Percentiles rank a stretch among this genome's conserved stretches.
These are phyloP conservation scores for Monosporascus sp. DNA, from an alignment of 2,329 filamentous ascomycete species.

Conservation along the genomic window DNA sequence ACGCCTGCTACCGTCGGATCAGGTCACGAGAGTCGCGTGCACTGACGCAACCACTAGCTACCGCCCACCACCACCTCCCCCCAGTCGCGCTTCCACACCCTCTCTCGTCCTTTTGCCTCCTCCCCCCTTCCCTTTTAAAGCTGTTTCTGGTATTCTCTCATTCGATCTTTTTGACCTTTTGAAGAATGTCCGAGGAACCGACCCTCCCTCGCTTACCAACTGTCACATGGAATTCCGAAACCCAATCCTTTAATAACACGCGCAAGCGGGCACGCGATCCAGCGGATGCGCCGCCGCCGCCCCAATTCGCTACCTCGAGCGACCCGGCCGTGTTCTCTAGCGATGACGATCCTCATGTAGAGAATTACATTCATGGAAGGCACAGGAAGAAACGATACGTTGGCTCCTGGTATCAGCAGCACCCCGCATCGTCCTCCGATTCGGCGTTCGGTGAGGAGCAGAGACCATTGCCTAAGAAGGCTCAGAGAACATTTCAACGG, in stretches of 20 bases:
- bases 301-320: conserved; percentile 54
- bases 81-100: neutral
- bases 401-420: conserved; percentile 64
- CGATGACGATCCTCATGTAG: conserved; percentile 62
- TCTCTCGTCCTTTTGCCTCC: conserved; percentile 1
- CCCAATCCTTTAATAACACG: conserved; percentile 25
- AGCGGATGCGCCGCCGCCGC: conserved; percentile 21
- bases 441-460: conserved; percentile 37
- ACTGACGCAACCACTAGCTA: neutral
- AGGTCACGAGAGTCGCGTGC: neutral
- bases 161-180: neutral
- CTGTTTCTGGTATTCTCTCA: neutral
- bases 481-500: conserved; percentile 49
- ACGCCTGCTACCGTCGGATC: too few relatives aligned
- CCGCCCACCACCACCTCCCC: neutral
- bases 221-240: conserved; percentile 25
- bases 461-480: conserved; percentile 27
- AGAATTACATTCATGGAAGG: conserved; percentile 55
- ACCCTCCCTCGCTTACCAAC: conserved; percentile 28
- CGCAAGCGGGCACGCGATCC: conserved; percentile 33
- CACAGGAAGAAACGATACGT: conserved; percentile 57
- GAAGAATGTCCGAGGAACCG: conserved; percentile 32
- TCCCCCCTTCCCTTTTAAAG: conserved; percentile 2
- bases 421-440: conserved; percentile 45
- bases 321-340: conserved; percentile 68